Conservation (phyloP, 306 rosid genomes). For the Mimosa bimucronata region DNA sequence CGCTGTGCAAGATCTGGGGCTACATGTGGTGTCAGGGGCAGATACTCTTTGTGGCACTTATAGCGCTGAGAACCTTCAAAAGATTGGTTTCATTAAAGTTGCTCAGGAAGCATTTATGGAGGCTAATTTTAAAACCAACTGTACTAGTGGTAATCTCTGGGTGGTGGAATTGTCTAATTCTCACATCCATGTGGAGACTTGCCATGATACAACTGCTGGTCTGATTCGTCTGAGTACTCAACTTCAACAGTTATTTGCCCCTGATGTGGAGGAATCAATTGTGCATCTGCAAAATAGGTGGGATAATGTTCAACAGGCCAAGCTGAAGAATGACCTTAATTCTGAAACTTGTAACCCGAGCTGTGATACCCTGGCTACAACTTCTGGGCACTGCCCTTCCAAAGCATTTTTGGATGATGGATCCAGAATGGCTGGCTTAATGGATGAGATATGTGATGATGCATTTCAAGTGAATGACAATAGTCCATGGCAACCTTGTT, state of each 20-base stretch:
- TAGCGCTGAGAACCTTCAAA: conserved; percentile 67
- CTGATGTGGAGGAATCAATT: conserved; percentile 88
- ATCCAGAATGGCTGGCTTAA: conserved; percentile 59
- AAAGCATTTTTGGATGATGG: conserved; percentile 45
- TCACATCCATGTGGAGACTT: conserved; percentile 74
- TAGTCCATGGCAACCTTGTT: conserved; percentile 44
- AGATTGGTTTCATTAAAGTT: conserved; percentile 79
- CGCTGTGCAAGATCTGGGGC: conserved; percentile 78
- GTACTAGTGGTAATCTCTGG: conserved; percentile 79
- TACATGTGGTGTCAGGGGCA: conserved; percentile 52
- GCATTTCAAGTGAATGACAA: conserved; percentile 61
- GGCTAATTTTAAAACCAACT: conserved; percentile 76
- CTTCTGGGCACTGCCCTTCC: conserved; percentile 52
- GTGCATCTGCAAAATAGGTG: conserved; percentile 96
- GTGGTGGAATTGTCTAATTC: conserved; percentile 78
- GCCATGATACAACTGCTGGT: conserved; percentile 81
- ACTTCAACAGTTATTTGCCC: conserved; percentile 90
- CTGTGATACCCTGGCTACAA: conserved; percentile 44
- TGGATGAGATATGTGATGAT: conserved; percentile 91
- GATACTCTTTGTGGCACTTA: conserved; percentile 56
- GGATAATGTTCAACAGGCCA: conserved; percentile 78
- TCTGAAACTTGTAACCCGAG: conserved; percentile 41
- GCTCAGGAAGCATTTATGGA: conserved; percentile 84
- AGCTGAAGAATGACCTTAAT: conserved; percentile 52
- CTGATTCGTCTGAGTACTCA: conserved; percentile 82